Percentiles rank a stretch among this genome's conserved stretches.
Evolutionary conservation across 176 grass and related monocot genomes (phyloP).

Genomic region (Oryza glaberrima): DNA sequence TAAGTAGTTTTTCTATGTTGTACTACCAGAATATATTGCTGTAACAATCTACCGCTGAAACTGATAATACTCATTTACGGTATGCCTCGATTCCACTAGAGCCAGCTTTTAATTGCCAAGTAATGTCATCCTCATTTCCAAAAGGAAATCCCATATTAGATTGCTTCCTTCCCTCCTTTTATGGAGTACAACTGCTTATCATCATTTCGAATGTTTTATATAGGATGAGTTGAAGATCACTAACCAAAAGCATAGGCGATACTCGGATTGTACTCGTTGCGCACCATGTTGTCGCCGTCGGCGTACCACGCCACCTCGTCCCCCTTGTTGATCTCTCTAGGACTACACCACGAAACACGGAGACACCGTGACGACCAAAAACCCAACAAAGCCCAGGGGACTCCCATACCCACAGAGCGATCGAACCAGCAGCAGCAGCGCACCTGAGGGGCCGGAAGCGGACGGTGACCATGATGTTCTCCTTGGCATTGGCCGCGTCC

Average conservation of each 20-base stretch:
- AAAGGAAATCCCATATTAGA: constrained; percentile 1
- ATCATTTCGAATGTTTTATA: constrained; percentile 17
- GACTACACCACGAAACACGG: constrained; percentile 49
- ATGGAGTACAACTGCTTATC: neutral
- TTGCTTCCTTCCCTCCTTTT: neutral
- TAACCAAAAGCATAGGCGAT: constrained; percentile 91
- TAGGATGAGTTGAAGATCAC: constrained; percentile 38
- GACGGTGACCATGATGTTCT: constrained; percentile 96
- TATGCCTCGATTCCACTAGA: neutral
- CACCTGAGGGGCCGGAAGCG: constrained; percentile 96
- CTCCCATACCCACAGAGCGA: neutral
- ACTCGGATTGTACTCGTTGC: constrained; percentile 83
- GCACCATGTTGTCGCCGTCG: constrained; percentile 85
- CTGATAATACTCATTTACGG: neutral
- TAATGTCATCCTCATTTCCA: constrained; percentile 6
- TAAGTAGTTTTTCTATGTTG: neutral
- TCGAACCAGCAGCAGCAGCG: neutral
- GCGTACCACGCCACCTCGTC: constrained; percentile 97
- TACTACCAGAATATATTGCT: neutral
- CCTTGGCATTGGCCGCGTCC: constrained; percentile 82
- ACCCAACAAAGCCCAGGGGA: neutral
- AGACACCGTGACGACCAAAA: constrained; percentile 31
- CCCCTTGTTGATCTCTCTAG: constrained; percentile 95
- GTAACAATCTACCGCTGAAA: neutral
- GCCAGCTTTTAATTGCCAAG: neutral